These are phyloP conservation scores for Trichoderma oligosporum DNA, from an alignment of 2,329 filamentous ascomycete species.

Conservation along the genomic window DNA sequence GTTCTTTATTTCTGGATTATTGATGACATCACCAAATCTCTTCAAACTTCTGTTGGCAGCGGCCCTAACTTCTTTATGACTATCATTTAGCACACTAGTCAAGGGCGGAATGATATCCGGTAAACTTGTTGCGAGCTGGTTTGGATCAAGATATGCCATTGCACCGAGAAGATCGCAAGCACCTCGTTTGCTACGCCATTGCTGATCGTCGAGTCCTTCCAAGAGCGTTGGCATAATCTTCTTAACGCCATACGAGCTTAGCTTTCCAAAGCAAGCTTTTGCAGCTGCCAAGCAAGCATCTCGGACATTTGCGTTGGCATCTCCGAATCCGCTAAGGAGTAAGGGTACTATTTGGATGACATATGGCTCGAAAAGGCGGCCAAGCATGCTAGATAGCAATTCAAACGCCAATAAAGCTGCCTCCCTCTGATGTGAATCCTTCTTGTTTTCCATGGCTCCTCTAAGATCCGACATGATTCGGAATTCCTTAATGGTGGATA, in stretches of 20 bases:
- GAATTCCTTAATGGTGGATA: slow-evolving; percentile 76
- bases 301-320: slow-evolving; percentile 81
- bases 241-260: slow-evolving; percentile 96
- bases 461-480: slow-evolving; percentile 79
- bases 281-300: slow-evolving; percentile 89
- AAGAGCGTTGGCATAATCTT: slow-evolving; percentile 87
- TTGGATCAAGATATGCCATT: slow-evolving; percentile 97
- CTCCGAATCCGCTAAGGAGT: slow-evolving; percentile 82
- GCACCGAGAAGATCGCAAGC: slow-evolving; percentile 94
- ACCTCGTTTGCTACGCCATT: slow-evolving; percentile 98
- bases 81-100: slow-evolving; percentile 91
- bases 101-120: slow-evolving; percentile 96
- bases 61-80: slow-evolving; percentile 90
- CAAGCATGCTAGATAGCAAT: slow-evolving; percentile 79
- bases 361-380: slow-evolving; percentile 90
- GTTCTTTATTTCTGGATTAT: slow-evolving; percentile 92
- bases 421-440: slow-evolving; percentile 82
- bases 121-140: slow-evolving; percentile 86
- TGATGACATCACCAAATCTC: slow-evolving; percentile 97
- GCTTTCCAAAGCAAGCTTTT: slow-evolving; percentile 86
- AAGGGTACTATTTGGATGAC: slow-evolving; percentile 94
- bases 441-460: slow-evolving; percentile 89
- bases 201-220: slow-evolving; percentile 86
- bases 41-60: slow-evolving; percentile 95
- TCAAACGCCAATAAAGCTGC: slow-evolving; percentile 88